Percentiles rank a stretch among this genome's conserved stretches.
These are phyloP conservation scores for Globisporangium perplexum DNA, from an alignment of 352 stramenopile species.

Conservation along the genomic window DNA sequence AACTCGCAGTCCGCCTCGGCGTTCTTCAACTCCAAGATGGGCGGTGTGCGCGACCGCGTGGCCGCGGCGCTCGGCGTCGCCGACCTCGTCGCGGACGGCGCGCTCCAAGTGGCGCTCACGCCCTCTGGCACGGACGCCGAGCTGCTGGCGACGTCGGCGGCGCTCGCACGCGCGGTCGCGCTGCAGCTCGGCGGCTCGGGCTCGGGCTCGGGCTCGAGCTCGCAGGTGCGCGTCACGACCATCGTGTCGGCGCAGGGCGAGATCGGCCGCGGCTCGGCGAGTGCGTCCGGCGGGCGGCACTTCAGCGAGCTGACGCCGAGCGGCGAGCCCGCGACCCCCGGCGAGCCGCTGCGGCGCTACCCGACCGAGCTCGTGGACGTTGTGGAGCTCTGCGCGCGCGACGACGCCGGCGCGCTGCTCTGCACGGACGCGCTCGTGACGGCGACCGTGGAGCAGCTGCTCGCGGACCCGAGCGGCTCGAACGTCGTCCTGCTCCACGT, in stretches of 20 bases:
- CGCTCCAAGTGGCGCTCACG: slow-evolving; percentile 59
- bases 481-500: slow-evolving; percentile 83
- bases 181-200: slow-evolving; percentile 11
- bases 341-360: slow-evolving; percentile 50
- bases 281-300: slow-evolving; percentile 65
- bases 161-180: slow-evolving; percentile 49
- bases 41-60: slow-evolving; percentile 41
- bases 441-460: slow-evolving; percentile 36
- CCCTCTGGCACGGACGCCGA: slow-evolving; percentile 86
- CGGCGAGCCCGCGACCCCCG: slow-evolving; percentile 35
- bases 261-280: slow-evolving; percentile 76
- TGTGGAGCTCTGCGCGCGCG: slow-evolving; percentile 48
- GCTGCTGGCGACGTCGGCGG: slow-evolving; percentile 68
- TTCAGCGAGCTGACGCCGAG: slow-evolving; percentile 81
- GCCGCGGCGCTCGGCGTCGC: slow-evolving; percentile 47
- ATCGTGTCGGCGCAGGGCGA: slow-evolving; percentile 83
- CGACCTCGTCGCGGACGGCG: slow-evolving; percentile 43
- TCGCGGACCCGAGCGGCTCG: slow-evolving; percentile 27
- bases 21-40: slow-evolving; percentile 71
- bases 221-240: slow-evolving; percentile 49
- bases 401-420: slow-evolving; percentile 47
- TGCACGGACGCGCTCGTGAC: slow-evolving; percentile 37
- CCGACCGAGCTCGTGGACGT: slow-evolving; percentile 58
- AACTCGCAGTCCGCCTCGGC: slow-evolving; percentile 62
- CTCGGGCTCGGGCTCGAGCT: slow-evolving; percentile 35